Conservation (phyloP, 768 basidiomycete species). For the Neoboletus subvelutipes region DNA sequence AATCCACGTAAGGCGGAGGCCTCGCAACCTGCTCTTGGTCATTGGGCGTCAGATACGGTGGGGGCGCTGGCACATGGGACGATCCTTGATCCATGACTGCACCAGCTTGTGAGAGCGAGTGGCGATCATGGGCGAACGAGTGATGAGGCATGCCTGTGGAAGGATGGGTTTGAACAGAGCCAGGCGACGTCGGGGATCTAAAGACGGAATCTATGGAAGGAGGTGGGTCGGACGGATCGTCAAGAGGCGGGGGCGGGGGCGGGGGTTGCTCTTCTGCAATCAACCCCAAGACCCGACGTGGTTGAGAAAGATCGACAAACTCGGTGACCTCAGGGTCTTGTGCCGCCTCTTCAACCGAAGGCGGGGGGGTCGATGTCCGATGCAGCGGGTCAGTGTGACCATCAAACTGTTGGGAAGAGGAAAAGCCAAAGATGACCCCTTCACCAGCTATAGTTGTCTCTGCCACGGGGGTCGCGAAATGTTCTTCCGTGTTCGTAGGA, state of each 20-base stretch:
- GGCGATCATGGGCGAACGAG: constrained; percentile 32
- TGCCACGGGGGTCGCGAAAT: constrained; percentile 34
- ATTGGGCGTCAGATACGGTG: constrained; percentile 63
- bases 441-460: constrained; percentile 58
- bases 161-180: constrained; percentile 15
- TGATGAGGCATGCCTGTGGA: constrained; percentile 32
- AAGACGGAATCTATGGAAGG: constrained; percentile 86
- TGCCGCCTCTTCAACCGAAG: constrained; percentile 72
- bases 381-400: constrained; percentile 72
- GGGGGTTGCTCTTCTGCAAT: constrained; percentile 59
- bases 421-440: constrained; percentile 76
- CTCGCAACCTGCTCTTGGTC: constrained; percentile 54
- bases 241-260: constrained; percentile 79
- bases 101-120: constrained; percentile 33
- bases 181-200: constrained; percentile 35
- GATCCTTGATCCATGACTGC: constrained; percentile 36
- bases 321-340: constrained; percentile 69
- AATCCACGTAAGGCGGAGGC: constrained; percentile 67
- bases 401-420: constrained; percentile 71
- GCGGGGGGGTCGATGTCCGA: constrained; percentile 68
- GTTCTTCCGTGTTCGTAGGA: constrained; percentile 41
- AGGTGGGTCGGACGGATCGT: constrained; percentile 86
- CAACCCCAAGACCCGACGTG: constrained; percentile 58
- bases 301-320: constrained; percentile 56
- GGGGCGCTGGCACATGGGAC: constrained; percentile 64